Conservation (phyloP, 2,329 filamentous ascomycete species). For the Westerdykella ornata region DNA sequence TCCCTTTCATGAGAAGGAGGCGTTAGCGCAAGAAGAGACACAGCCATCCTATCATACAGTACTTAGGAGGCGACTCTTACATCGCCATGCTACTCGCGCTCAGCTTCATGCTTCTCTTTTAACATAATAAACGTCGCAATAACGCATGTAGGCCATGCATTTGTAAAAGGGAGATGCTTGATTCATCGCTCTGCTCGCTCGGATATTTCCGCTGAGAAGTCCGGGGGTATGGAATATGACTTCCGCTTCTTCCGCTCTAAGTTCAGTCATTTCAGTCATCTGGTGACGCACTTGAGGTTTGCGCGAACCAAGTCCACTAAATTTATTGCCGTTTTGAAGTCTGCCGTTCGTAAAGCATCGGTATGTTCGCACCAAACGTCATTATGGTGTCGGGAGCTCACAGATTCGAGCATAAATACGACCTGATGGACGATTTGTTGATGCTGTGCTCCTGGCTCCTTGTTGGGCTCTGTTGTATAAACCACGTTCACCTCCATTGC, state of each 20-base stretch:
- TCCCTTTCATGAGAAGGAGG: too few relatives aligned
- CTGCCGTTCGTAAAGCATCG: slow-evolving; percentile 15
- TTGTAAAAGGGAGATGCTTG: slow-evolving; percentile 33
- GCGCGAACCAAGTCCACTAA: slow-evolving; percentile 24
- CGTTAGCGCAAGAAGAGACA: neutral
- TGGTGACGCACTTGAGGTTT: slow-evolving; percentile 23
- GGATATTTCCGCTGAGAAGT: slow-evolving; percentile 23
- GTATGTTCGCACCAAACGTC: slow-evolving; percentile 23
- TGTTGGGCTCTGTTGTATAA: slow-evolving; percentile 12
- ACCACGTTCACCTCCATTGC: slow-evolving; percentile 31
- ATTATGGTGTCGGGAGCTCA: slow-evolving; percentile 18
- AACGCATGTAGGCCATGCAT: slow-evolving; percentile 35
- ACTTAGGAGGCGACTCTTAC: neutral
- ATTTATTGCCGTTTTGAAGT: slow-evolving; percentile 14
- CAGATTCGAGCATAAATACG: slow-evolving; percentile 32
- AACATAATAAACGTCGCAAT: slow-evolving; percentile 15
- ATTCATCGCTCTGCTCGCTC: slow-evolving; percentile 28
- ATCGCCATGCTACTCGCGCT: neutral
- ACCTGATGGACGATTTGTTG: slow-evolving; percentile 25
- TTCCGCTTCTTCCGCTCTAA: slow-evolving; percentile 14
- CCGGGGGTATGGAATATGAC: slow-evolving; percentile 17
- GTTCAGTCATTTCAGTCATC: slow-evolving; percentile 16
- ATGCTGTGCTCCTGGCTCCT: slow-evolving; percentile 20
- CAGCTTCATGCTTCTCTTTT: slow-evolving; percentile 11
- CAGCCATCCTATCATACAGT: neutral